These are phyloP conservation scores for Fusarium foetens DNA, from an alignment of 2,329 filamentous ascomycete genomes.

Conservation along the genomic window DNA sequence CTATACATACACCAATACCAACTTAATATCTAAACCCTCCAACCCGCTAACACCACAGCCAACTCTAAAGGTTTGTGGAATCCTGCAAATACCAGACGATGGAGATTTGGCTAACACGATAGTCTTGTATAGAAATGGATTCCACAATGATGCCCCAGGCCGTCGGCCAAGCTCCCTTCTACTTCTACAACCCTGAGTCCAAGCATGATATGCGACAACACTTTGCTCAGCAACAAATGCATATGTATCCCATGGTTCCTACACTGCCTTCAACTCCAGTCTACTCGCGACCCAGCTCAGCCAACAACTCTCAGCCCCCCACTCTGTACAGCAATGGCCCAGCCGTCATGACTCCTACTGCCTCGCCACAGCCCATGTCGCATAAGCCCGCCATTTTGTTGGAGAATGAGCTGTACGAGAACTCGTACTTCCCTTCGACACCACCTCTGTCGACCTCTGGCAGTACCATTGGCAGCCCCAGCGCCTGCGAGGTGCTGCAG, in stretches of 20 bases:
- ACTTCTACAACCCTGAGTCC: slow-evolving; percentile 86
- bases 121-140: slow-evolving; percentile 67
- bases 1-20: slow-evolving; percentile 43
- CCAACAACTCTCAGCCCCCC: slow-evolving; percentile 71
- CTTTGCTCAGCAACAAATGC: slow-evolving; percentile 71
- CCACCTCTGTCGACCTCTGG: slow-evolving; percentile 87
- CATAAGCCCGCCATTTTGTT: slow-evolving; percentile 83
- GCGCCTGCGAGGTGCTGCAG: slow-evolving; percentile 78
- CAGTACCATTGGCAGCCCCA: slow-evolving; percentile 88
- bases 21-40: slow-evolving; percentile 42
- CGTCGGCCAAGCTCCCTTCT: slow-evolving; percentile 80
- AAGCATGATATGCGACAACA: slow-evolving; percentile 77
- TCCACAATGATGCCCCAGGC: slow-evolving; percentile 66
- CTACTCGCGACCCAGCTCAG: slow-evolving; percentile 73
- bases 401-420: slow-evolving; percentile 77
- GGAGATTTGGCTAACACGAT: slow-evolving; percentile 30
- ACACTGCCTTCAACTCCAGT: slow-evolving; percentile 70
- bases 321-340: slow-evolving; percentile 68
- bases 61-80: slow-evolving; percentile 42
- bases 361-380: slow-evolving; percentile 77
- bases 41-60: slow-evolving; percentile 25
- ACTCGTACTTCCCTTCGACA: slow-evolving; percentile 83
- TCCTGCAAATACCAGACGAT: slow-evolving; percentile 24
- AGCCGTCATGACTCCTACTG: slow-evolving; percentile 76
- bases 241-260: slow-evolving; percentile 65